Conservation (phyloP, 768 basidiomycete species). For the Hypholoma fasciculare region DNA sequence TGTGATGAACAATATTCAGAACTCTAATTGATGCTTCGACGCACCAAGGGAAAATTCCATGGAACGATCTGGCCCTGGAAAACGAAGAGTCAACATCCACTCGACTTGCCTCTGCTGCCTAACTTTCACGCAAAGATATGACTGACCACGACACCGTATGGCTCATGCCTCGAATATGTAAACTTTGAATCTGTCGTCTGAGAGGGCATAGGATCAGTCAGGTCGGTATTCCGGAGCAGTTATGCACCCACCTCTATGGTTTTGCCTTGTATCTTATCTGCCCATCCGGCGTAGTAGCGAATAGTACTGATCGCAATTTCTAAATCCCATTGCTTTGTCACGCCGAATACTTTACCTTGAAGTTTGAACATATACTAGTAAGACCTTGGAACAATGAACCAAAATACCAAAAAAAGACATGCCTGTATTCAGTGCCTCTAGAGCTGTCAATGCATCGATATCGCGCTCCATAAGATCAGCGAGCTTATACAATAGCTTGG, state of each 20-base stretch:
- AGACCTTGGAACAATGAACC: neutral
- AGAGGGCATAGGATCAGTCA: neutral
- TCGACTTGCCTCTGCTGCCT: neutral
- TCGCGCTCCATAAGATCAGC: constrained; percentile 64
- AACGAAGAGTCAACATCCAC: neutral
- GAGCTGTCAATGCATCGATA: constrained; percentile 63
- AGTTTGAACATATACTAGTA: constrained; percentile 21
- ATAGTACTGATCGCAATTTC: constrained; percentile 46
- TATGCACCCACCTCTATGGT: constrained; percentile 54
- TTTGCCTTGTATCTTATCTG: constrained; percentile 81
- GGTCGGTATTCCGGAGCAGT: neutral
- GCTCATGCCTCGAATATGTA: constrained; percentile 71
- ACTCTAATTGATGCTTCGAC: neutral
- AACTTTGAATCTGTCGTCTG: constrained; percentile 57
- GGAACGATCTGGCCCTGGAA: constrained; percentile 53
- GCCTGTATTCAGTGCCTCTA: constrained; percentile 76
- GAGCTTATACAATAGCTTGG: constrained; percentile 59
- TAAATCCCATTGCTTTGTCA: constrained; percentile 38
- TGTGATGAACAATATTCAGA: neutral
- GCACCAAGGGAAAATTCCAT: constrained; percentile 64
- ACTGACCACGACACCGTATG: constrained; percentile 46
- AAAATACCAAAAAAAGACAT: constrained; percentile 47
- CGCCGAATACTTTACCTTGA: constrained; percentile 37
- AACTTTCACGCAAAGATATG: neutral
- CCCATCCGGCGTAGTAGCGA: constrained; percentile 88